These are phyloP conservation scores for Fusarium oxysporum DNA, from an alignment of 2,329 filamentous ascomycete species.

Conservation along the genomic window DNA sequence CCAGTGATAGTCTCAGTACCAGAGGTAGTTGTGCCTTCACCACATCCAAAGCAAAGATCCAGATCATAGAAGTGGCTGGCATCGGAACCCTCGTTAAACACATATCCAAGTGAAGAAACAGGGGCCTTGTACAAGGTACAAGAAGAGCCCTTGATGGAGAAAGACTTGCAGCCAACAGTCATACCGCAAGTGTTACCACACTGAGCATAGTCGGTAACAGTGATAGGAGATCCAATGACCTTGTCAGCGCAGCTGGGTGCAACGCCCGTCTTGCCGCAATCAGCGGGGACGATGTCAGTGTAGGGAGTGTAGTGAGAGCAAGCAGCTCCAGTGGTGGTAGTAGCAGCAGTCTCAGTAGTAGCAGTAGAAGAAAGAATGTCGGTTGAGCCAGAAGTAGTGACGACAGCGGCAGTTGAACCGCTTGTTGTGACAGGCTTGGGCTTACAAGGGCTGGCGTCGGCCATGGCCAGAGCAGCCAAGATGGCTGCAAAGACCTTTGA, in stretches of 20 bases:
- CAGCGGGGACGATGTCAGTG: not conserved
- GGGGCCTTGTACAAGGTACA: constrained; percentile 19
- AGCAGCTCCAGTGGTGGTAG: constrained; percentile 22
- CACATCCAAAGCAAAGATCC: constrained; percentile 32
- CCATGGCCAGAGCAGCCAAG: constrained; percentile 33
- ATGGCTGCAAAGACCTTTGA: constrained; percentile 37
- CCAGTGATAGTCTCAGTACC: constrained; percentile 8
- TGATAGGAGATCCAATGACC: not conserved
- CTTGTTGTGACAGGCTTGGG: constrained; percentile 27
- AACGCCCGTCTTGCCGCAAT: constrained; percentile 18
- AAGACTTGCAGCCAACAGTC: constrained; percentile 34
- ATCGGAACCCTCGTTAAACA: not conserved
- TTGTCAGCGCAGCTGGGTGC: constrained; percentile 10
- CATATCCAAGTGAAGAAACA: constrained; percentile 1
- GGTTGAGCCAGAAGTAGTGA: constrained; percentile 20
- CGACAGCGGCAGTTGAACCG: constrained; percentile 6
- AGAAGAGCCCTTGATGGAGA: constrained; percentile 10
- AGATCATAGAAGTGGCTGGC: constrained; percentile 27
- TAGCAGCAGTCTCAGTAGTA: constrained; percentile 13
- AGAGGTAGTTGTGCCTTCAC: constrained; percentile 17
- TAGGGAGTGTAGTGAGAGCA: constrained; percentile 26
- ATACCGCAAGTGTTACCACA: constrained; percentile 29
- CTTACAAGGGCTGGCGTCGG: constrained; percentile 30
- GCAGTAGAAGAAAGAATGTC: constrained; percentile 17
- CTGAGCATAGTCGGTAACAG: not conserved